phyloP scores from a whole-genome alignment of 2,329 filamentous ascomycete genomes.

The Tolypocladium tropicale region DNA sequence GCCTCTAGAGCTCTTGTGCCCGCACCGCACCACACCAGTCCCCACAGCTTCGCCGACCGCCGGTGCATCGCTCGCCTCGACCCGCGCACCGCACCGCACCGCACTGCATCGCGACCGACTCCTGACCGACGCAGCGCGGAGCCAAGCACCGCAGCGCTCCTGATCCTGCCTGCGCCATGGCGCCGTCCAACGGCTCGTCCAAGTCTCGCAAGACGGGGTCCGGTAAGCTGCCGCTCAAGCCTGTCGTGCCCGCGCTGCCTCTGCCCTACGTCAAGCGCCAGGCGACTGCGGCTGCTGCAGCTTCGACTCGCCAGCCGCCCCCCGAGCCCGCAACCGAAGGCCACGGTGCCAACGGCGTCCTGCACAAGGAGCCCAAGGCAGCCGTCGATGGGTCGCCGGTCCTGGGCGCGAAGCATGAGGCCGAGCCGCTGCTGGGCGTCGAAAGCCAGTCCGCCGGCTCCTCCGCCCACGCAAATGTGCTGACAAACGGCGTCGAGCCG shows the following conservation, averaged over 20 bases:
- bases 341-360: background rate
- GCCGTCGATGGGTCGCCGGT: background rate
- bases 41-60: slow-evolving; percentile 3
- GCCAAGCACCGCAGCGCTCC: background rate
- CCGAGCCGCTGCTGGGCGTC: background rate
- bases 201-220: slow-evolving; percentile 19
- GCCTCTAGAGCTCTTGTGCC: slow-evolving; percentile 6
- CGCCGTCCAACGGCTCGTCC: slow-evolving; percentile 20
- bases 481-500: background rate
- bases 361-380: background rate
- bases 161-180: slow-evolving; percentile 15
- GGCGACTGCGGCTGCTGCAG: slow-evolving; percentile 19
- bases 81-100: background rate
- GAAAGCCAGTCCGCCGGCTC: background rate
- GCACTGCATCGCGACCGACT: background rate
- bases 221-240: slow-evolving; percentile 20
- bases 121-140: background rate
- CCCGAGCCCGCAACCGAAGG: background rate
- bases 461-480: background rate
- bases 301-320: slow-evolving; percentile 7
- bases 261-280: slow-evolving; percentile 28
- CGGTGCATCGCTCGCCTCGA: slow-evolving; percentile 1
- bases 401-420: background rate
- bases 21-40: background rate
- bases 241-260: slow-evolving; percentile 27